Conservation (phyloP, 1,284 basidiomycete genomes). For the Heterobasidion annosum region DNA sequence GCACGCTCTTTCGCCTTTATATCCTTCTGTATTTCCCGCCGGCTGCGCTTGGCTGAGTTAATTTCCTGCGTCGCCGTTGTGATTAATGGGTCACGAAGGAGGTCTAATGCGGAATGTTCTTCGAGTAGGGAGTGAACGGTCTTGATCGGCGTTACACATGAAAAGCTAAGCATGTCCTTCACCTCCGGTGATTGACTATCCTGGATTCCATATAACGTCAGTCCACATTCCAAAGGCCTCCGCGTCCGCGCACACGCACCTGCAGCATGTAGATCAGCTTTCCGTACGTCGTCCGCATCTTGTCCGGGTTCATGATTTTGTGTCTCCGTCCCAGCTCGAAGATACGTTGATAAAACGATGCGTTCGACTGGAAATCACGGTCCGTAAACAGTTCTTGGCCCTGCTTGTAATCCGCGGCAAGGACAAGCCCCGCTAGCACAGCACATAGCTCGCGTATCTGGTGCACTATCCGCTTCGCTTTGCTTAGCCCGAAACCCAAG, state of each 20-base stretch:
- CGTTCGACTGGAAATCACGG: slow-evolving; percentile 68
- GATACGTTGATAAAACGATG: slow-evolving; percentile 65
- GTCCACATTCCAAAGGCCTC: neutral
- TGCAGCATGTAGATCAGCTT: slow-evolving; percentile 77
- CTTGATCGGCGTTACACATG: slow-evolving; percentile 64
- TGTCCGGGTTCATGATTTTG: slow-evolving; percentile 83
- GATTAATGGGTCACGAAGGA: slow-evolving; percentile 67
- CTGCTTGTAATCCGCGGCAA: slow-evolving; percentile 75
- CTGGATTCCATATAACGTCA: slow-evolving; percentile 23
- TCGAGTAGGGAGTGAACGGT: slow-evolving; percentile 63
- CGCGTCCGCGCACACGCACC: slow-evolving; percentile 26
- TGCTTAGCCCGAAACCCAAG: slow-evolving; percentile 61
- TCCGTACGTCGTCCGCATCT: slow-evolving; percentile 79
- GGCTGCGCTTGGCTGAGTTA: slow-evolving; percentile 56
- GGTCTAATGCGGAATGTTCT: slow-evolving; percentile 46
- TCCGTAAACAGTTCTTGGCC: slow-evolving; percentile 77
- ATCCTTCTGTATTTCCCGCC: slow-evolving; percentile 69
- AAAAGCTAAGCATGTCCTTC: slow-evolving; percentile 65
- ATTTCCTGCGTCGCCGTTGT: slow-evolving; percentile 72
- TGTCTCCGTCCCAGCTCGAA: slow-evolving; percentile 76
- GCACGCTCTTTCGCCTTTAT: slow-evolving; percentile 76
- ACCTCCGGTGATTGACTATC: slow-evolving; percentile 75
- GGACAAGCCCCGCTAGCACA: slow-evolving; percentile 69
- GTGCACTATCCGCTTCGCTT: slow-evolving; percentile 72
- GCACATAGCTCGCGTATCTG: slow-evolving; percentile 79